Evolutionary conservation across 441 rosid species (phyloP), one percentile per base, ranked within the genome.

Genomic region (Breynia disticha): DNA sequence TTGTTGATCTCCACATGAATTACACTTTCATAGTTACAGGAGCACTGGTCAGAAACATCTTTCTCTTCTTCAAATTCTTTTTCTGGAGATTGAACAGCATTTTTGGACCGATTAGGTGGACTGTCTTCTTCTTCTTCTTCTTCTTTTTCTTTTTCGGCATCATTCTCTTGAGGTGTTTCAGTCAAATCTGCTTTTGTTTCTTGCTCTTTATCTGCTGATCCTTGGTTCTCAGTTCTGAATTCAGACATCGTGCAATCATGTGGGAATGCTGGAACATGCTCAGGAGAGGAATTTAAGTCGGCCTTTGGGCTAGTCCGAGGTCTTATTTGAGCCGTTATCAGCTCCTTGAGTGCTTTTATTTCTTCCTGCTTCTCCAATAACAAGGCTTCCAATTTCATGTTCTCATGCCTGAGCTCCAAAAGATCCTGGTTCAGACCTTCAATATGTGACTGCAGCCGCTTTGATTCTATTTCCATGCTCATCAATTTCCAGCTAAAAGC

Each of bases 381-480:
- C 48, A 66, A 19, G 41, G 80, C 70, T 70, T 84, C 84, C 65
- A 83, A 60, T 65, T 73, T 75, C n/a, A n/a, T n/a, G n/a, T n/a
- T n/a, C n/a, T n/a, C n/a, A n/a, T n/a, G n/a, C 65, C 79, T 73
- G 45, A 80, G 70, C 68, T 75, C 80, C 52, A 78, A 70, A 48
- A 82, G 45, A 53, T 81, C 90, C 48, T 64, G 75, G 68, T 73
- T 77, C 48, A 79, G 50, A 62, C 72, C 78, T 67, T 84, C 86
- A 13, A 72, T 62, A 49, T 78, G 80, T 59, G 95, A 73, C 60
- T 74, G 80, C 55, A 81, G 60, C 44, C 79, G 72, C 72, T 78
- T 83, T 46, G 86, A 73, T 70, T 90, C 98, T 47, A 82, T 61
- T 63, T 90, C 95, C 78, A 75, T 71, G 78, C 88, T 83, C 72